These are phyloP conservation scores for Sporothrix mexicana DNA, from an alignment of 2,329 filamentous ascomycete species.

Conservation along the genomic window DNA sequence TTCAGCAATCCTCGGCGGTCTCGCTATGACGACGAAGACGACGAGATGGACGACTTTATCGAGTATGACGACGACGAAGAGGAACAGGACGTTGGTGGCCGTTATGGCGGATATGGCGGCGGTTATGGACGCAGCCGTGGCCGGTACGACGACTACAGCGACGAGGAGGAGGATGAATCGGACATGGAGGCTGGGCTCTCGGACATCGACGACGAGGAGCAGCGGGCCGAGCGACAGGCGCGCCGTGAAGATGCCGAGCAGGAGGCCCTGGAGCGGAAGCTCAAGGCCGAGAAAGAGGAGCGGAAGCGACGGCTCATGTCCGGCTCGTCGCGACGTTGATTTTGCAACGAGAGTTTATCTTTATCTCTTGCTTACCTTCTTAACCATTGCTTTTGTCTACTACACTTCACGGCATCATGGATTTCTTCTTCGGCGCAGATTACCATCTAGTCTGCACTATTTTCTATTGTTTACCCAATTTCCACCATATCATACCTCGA, in stretches of 20 bases:
- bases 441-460: background rate
- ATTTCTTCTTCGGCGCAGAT: background rate
- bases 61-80: slow-evolving; percentile 64
- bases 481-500: background rate
- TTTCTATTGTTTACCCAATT: background rate
- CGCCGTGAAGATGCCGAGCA: slow-evolving; percentile 71
- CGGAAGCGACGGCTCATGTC: slow-evolving; percentile 47
- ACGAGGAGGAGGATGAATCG: slow-evolving; percentile 68
- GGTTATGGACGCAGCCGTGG: background rate
- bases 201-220: slow-evolving; percentile 76
- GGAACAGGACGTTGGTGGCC: slow-evolving; percentile 35
- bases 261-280: slow-evolving; percentile 64
- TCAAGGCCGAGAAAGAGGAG: slow-evolving; percentile 68
- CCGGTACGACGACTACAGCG: slow-evolving; percentile 51
- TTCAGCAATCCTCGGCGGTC: slow-evolving; percentile 41
- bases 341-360: background rate
- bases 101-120: slow-evolving; percentile 10
- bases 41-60: slow-evolving; percentile 65
- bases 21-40: slow-evolving; percentile 66
- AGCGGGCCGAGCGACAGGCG: slow-evolving; percentile 64
- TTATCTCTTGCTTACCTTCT: background rate
- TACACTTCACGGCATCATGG: background rate
- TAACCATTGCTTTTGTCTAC: background rate
- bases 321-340: slow-evolving; percentile 4
- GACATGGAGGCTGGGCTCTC: slow-evolving; percentile 80